Base-by-base conservation (phyloP, 2,329 filamentous ascomycete species). In the Phialophora tarda region DNA sequence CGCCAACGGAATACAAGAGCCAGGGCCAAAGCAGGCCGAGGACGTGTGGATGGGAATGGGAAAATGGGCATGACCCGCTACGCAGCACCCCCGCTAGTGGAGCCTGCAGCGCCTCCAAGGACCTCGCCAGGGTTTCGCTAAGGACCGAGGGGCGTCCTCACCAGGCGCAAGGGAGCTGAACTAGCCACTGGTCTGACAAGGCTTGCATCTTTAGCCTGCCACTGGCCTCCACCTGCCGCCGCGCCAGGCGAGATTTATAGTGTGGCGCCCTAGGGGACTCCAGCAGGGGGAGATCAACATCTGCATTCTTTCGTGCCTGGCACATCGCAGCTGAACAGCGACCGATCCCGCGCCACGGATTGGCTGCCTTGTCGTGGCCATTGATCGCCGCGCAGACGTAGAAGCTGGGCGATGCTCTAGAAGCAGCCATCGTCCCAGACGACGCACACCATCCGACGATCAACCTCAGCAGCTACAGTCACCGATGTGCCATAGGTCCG, bases 171-270 rank as follows among this genome's bases (percentile, higher is more conserved):
- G 57, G 62, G 53, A 62, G 58, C 55, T 41, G 61, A 41, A 59
- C 64, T 65, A 66, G 62, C 62, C 65, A 66, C 63, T 70, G 65
- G 68, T 70, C 68, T 66, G 68, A 70, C 68, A 64, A 58, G 60
- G 59, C 64, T 67, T 67, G 62, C 57, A 62, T 62, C 30, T 62
- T 28, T 65, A 64, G 61, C 23, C 64, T 64, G 58, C 17, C 58
- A 62, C 41, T 51, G 63, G 56, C 68, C 67, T 44, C 59, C 68
- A 68, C 58, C 58, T 66, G 60, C 65, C 65, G 65, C 59, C 11
- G 65, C 63, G 65, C 63, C 68, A 70, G 68, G 68, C 68, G 68
- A 70, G 65, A 68, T 64, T 70, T 70, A 70, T 65, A 70, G 68
- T 70, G 68, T 70, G 68, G 68, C 68, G 68, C 65, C 63, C 57